Evolutionary conservation across 73 alveolate species (phyloP).

Genomic region (Symbiodinium pilosum): DNA sequence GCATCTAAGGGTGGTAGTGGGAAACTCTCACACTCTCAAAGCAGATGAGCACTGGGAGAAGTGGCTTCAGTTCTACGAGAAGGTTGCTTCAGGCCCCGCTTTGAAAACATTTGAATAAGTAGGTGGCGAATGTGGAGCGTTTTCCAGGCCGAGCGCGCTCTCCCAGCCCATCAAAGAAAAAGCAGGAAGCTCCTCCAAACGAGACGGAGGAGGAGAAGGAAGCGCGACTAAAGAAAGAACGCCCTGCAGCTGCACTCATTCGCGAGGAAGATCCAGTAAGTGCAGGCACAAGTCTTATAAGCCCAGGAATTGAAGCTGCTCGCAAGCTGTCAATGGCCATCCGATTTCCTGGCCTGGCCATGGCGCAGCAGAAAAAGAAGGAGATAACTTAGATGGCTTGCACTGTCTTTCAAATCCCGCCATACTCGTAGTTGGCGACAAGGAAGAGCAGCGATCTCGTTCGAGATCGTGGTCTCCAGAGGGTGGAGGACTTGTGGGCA

Average conservation of each 20-base stretch:
- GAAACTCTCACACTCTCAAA: constrained; percentile 72
- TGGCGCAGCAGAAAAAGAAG: constrained; percentile 95
- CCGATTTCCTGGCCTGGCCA: constrained; percentile 93
- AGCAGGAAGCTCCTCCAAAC: constrained; percentile 66
- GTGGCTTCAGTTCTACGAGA: constrained; percentile 90
- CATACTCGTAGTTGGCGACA: not conserved
- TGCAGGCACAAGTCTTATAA: not conserved
- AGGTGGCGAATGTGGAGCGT: not conserved
- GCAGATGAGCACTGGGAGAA: constrained; percentile 94
- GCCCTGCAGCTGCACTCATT: not conserved
- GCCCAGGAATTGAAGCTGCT: constrained; percentile 73
- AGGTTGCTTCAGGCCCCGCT: constrained; percentile 55
- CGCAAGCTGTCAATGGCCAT: constrained; percentile 91
- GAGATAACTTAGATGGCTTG: not conserved
- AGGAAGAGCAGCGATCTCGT: constrained; percentile 71
- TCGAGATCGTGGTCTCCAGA: constrained; percentile 59
- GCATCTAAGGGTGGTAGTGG: constrained; percentile 84
- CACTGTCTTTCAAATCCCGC: not conserved
- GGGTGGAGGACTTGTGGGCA: constrained; percentile 47
- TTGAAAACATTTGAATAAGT: not conserved
- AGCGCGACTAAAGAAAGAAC: constrained; percentile 86
- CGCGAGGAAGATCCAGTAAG: not conserved
- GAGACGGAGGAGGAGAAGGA: constrained; percentile 91
- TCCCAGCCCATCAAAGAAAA: constrained; percentile 42
- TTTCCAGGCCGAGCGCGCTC: constrained; percentile 57